phyloP scores from a whole-genome alignment of 202 grass and related monocot genomes.

The Setaria italica region DNA sequence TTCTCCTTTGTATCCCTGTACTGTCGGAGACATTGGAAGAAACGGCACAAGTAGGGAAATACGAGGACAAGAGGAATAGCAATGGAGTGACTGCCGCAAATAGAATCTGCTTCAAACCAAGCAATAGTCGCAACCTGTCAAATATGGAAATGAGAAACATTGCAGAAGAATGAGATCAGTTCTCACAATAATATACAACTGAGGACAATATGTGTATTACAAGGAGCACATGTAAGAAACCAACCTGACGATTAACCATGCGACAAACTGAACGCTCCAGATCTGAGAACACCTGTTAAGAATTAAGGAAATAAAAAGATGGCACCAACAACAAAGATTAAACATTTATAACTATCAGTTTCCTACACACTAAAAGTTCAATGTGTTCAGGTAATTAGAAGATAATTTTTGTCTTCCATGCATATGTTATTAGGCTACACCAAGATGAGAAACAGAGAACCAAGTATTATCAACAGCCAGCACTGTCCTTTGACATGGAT shows the following conservation, averaged over 20 bases:
- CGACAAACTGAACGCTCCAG: slow-evolving; percentile 96
- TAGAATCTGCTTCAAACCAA: slow-evolving; percentile 99
- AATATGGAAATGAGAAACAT: slow-evolving; percentile 35
- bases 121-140: slow-evolving; percentile 93
- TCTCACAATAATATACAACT: not conserved
- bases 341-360: not conserved
- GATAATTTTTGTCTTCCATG: slow-evolving; percentile 21
- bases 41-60: slow-evolving; percentile 89
- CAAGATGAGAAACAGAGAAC: slow-evolving; percentile 20
- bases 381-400: slow-evolving; percentile 17
- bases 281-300: slow-evolving; percentile 92
- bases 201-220: not conserved
- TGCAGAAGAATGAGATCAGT: not conserved
- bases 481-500: not conserved
- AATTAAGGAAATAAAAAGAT: slow-evolving; percentile 38
- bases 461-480: not conserved
- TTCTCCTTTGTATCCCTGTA: slow-evolving; percentile 98
- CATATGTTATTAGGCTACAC: slow-evolving; percentile 22
- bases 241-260: slow-evolving; percentile 94
- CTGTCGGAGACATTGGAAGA: slow-evolving; percentile 96
- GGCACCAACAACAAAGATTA: not conserved
- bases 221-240: slow-evolving; percentile 33
- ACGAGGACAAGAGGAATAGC: slow-evolving; percentile 94
- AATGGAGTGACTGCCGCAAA: slow-evolving; percentile 95
- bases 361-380: not conserved